Base-by-base conservation (phyloP, 352 stramenopile genomes). In the Sclerospora graminicola region DNA sequence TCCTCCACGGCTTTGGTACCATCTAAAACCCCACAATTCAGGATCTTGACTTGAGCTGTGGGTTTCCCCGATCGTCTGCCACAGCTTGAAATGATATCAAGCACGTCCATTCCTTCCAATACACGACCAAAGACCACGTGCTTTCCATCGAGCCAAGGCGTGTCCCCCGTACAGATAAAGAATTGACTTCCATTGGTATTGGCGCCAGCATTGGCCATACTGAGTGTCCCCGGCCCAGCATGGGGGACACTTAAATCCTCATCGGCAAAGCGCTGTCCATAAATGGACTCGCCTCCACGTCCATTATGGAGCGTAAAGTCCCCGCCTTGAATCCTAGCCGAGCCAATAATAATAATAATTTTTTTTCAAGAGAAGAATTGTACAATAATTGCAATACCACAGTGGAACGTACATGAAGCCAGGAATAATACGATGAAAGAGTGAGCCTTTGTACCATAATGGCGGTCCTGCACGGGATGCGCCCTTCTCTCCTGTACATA, bases 401-500 rank as follows among this genome's bases (percentile, higher is more conserved):
- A 31, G 2, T n/a, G 51, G 71, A 45, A 5, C 78, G 23, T 71
- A 90, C 87, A 94, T 96, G 63, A 95, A 96, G 31, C 90, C 75
- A 1, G 86, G 93, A 59, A 99, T 98, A 30, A 99, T 95, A 32
- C 96, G 81, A 71, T 99, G 96, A 69, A 99, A 98, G 1, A 51
- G 62, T 26, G 68, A 70, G 45, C 59, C 89, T 60, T 98, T 98
- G 74, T 94, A 99, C 69, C 97, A 90, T 8, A 99, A 68, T 15
- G 87, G 70, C 54, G 98, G 98, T n/a, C 94, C 93, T 4, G 69
- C 79, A 33, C 75, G 75, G 13, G 87, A 89, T 15, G 48, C 40
- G 3, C 70, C 71, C 16, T 67, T 66, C 43, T 94, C 82, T 16
- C 82, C 82, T 5, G 79, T 78, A 60, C 82, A 94, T 29, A 94